Conservation (phyloP, 768 basidiomycete species). For the Suillus ampliporus region DNA sequence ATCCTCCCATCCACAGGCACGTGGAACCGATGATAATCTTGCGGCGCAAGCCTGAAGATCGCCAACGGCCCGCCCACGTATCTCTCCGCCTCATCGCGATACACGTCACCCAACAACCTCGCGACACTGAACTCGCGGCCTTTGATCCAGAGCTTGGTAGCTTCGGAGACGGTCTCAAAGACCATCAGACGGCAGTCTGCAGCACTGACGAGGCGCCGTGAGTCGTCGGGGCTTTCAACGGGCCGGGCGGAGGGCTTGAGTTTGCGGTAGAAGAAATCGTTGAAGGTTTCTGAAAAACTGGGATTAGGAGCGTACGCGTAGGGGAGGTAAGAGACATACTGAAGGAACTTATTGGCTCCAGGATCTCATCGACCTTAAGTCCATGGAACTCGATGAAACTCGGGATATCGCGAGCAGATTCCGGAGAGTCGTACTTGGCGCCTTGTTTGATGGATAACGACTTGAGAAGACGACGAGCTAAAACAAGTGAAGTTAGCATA, state of each 20-base stretch:
- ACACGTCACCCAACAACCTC: slow-evolving; percentile 79
- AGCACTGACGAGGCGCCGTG: slow-evolving; percentile 80
- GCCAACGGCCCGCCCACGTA: slow-evolving; percentile 84
- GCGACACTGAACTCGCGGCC: slow-evolving; percentile 90
- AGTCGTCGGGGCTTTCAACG: slow-evolving; percentile 72
- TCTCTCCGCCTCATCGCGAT: slow-evolving; percentile 68
- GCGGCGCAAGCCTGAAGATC: slow-evolving; percentile 91
- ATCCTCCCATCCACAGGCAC: slow-evolving; percentile 85
- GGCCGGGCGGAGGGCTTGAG: slow-evolving; percentile 85
- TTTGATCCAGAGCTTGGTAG: slow-evolving; percentile 95
- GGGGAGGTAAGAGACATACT: slow-evolving; percentile 50
- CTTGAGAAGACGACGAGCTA: slow-evolving; percentile 83
- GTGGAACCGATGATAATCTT: slow-evolving; percentile 96
- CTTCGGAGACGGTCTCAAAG: slow-evolving; percentile 85
- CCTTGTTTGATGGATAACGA: slow-evolving; percentile 95
- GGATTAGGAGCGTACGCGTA: slow-evolving; percentile 12
- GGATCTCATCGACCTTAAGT: slow-evolving; percentile 81
- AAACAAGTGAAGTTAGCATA: slow-evolving; percentile 11
- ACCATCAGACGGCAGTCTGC: slow-evolving; percentile 98
- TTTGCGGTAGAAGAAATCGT: slow-evolving; percentile 91
- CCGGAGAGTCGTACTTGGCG: slow-evolving; percentile 86
- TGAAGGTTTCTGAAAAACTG: slow-evolving; percentile 75
- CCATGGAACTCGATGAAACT: slow-evolving; percentile 90
- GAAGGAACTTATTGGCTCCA: slow-evolving; percentile 83
- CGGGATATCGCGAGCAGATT: slow-evolving; percentile 84